Conservation (phyloP, 352 stramenopile genomes). For the Phytophthora lateralis region DNA sequence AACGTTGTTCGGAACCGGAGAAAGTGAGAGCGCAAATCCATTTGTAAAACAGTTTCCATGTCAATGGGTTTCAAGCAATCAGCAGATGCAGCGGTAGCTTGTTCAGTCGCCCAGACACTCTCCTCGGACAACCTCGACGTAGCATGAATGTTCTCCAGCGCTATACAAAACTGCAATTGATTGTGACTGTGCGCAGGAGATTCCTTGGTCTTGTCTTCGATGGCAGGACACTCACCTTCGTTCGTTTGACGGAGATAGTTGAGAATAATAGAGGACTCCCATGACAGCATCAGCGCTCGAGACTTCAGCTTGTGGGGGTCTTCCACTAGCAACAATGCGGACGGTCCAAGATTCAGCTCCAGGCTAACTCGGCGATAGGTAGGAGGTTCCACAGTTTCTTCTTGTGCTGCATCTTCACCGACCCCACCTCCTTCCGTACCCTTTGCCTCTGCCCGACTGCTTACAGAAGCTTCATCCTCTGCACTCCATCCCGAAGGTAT, state of each 20-base stretch:
- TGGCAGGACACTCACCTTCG: conserved; percentile 30
- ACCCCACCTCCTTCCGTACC: conserved; percentile 3
- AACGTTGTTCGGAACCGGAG: conserved; percentile 72
- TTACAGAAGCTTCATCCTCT: conserved; percentile 31
- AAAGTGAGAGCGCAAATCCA: conserved; percentile 68
- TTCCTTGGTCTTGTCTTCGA: conserved; percentile 24
- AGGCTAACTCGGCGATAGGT: conserved; percentile 56
- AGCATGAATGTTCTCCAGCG: conserved; percentile 72
- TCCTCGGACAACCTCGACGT: conserved; percentile 77
- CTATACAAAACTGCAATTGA: conserved; percentile 66
- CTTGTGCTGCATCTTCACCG: conserved; percentile 6
- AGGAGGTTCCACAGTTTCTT: conserved; percentile 21
- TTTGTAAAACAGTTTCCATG: conserved; percentile 70
- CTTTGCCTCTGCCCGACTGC: conserved; percentile 20
- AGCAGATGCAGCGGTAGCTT: conserved; percentile 48
- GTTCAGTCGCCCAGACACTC: conserved; percentile 64
- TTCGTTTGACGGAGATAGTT: conserved; percentile 66
- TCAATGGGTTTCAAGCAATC: conserved; percentile 84
- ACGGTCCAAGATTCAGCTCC: conserved; percentile 67
- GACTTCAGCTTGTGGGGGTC: conserved; percentile 72
- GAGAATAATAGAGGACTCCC: conserved; percentile 66
- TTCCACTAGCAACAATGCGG: conserved; percentile 76
- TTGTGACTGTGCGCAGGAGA: conserved; percentile 41
- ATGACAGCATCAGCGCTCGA: conserved; percentile 82
- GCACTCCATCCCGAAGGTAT: conserved; percentile 23